A percentile compares a stretch with the other conserved stretches of the same genome.
These are phyloP conservation scores for Rehmannia glutinosa DNA, from an alignment of 257 asterid genomes.

Conservation along the genomic window DNA sequence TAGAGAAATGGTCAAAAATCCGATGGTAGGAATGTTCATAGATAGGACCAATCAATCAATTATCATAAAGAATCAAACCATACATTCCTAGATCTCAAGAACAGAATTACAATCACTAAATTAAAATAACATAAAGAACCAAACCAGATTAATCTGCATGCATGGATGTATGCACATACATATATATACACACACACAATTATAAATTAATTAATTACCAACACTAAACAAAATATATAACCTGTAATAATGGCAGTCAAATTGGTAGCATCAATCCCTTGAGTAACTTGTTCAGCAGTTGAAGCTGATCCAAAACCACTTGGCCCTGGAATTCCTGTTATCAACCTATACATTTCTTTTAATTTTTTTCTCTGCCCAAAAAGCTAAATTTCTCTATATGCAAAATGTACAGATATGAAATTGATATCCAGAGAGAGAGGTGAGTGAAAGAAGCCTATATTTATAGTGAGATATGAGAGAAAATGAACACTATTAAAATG, in stretches of 20 bases:
- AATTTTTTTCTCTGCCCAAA: neutral
- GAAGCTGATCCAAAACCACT: slow-evolving; percentile 91
- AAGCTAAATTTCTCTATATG: too few relatives aligned
- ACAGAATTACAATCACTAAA: neutral
- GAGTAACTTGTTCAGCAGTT: slow-evolving; percentile 66
- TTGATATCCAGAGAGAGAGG: slow-evolving; percentile 7
- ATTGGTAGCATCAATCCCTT: slow-evolving; percentile 49
- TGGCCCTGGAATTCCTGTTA: slow-evolving; percentile 67
- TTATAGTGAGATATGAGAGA: neutral
- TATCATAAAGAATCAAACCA: too few relatives aligned
- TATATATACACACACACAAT: neutral
- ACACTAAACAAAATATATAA: neutral
- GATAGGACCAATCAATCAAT: neutral
- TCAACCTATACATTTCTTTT: slow-evolving; percentile 48
- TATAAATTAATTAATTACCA: neutral
- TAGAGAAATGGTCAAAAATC: too few relatives aligned
- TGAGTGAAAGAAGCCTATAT: neutral
- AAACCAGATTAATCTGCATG: neutral
- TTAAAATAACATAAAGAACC: too few relatives aligned
- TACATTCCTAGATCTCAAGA: neutral
- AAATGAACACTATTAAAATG: neutral
- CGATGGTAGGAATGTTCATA: too few relatives aligned
- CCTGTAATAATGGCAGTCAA: slow-evolving; percentile 76
- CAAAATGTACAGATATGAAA: too few relatives aligned
- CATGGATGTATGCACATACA: neutral